Evolutionary conservation across 495 filamentous ascomycete species (phyloP).

Genomic region (Penicillium pulvis): DNA sequence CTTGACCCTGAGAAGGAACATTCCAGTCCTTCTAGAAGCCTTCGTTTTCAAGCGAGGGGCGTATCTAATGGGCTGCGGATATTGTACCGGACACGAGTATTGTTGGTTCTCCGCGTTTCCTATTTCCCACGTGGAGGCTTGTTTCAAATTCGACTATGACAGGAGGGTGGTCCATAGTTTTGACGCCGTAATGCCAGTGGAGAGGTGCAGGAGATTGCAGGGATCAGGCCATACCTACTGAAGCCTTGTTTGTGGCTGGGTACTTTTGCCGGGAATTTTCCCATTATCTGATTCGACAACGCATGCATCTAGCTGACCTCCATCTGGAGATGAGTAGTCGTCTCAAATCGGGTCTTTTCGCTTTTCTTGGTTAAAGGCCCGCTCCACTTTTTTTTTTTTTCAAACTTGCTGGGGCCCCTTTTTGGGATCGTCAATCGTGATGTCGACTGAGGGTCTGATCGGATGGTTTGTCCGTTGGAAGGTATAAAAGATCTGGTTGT

Average conservation of each 20-base stretch:
- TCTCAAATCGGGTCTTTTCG: constrained; percentile 7
- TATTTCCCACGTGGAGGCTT: constrained; percentile 13
- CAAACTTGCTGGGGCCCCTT: neutral
- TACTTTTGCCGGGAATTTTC: neutral
- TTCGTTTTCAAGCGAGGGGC: constrained; percentile 5
- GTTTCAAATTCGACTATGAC: constrained; percentile 12
- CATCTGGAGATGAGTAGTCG: constrained; percentile 7
- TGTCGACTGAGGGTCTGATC: constrained; percentile 6
- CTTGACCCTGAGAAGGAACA: neutral
- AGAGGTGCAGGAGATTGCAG: constrained; percentile 26
- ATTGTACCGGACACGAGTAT: neutral
- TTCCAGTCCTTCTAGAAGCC: too few relatives aligned
- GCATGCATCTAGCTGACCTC: neutral
- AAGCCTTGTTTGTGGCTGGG: constrained; percentile 15
- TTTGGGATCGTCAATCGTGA: constrained; percentile 3
- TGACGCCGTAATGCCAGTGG: constrained; percentile 3
- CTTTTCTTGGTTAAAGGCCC: constrained; percentile 15
- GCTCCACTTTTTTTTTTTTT: constrained; percentile 5
- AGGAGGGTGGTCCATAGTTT: constrained; percentile 7
- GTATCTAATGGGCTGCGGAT: constrained; percentile 1
- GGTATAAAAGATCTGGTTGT: constrained; percentile 22
- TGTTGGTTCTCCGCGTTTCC: constrained; percentile 7
- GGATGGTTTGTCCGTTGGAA: constrained; percentile 3
- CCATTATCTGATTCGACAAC: constrained; percentile 22
- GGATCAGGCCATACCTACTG: constrained; percentile 28